Evolutionary conservation across 768 basidiomycete species (phyloP).

Genomic region (Naganishia vishniacii): DNA sequence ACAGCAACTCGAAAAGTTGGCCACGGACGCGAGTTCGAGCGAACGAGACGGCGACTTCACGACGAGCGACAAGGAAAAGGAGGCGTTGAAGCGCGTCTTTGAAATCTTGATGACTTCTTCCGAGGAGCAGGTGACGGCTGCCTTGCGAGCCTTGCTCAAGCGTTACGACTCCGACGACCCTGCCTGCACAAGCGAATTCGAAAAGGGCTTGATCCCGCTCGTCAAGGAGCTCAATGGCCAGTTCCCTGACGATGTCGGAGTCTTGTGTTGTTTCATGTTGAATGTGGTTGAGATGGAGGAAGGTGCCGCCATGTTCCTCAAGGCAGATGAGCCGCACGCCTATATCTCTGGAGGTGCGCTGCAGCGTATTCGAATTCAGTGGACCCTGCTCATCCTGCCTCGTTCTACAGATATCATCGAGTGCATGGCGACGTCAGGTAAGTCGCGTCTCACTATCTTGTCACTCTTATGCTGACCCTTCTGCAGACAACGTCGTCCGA

Average conservation of each 20-base stretch:
- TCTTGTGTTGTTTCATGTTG: conserved; percentile 81
- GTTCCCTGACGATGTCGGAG: conserved; percentile 88
- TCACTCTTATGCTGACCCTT: neutral
- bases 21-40: conserved; percentile 1
- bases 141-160: conserved; percentile 58
- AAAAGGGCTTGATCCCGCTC: conserved; percentile 50
- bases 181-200: conserved; percentile 41
- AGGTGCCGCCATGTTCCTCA: conserved; percentile 88
- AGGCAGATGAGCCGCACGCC: conserved; percentile 94
- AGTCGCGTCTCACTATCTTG: neutral
- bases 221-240: conserved; percentile 59
- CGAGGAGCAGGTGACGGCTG: conserved; percentile 52
- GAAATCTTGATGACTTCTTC: conserved; percentile 74
- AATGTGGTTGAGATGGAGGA: conserved; percentile 74
- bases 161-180: conserved; percentile 54
- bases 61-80: conserved; percentile 55
- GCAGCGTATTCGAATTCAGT: too few relatives aligned
- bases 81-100: conserved; percentile 69
- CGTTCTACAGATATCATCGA: conserved; percentile 93
- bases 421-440: conserved; percentile 89
- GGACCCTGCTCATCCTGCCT: too few relatives aligned
- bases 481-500: conserved; percentile 86
- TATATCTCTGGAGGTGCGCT: conserved; percentile 82
- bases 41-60: conserved; percentile 16
- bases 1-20: neutral